Evolutionary conservation across 192 early-diverging fungal species (phyloP), one percentile per base, ranked within the genome.

Genomic region (Glomus cerebriforme): DNA sequence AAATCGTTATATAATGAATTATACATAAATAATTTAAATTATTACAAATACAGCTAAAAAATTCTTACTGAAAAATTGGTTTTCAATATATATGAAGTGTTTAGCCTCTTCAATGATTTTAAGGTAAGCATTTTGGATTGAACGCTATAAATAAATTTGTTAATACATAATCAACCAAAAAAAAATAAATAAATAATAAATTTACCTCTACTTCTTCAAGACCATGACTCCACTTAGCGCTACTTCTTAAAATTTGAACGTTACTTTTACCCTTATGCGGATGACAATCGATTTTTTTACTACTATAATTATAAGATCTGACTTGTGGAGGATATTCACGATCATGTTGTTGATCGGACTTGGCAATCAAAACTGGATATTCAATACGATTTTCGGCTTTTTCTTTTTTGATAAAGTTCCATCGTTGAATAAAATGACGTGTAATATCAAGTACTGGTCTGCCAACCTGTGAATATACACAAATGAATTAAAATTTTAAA

Each of bases 51-150:
- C 39, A 10, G 8, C 37, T 9, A 17, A 62, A 62, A 15, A 73
- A 43, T 29, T 73, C 88, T 79, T 88, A 90, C 89, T 90, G 83
- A 97, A 97, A 87, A 97, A 97, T 81, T 97, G 96, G 82, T 97
- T 96, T 82, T 97, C 96, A 74, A 97, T 96, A 84, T 97, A 97
- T n/a, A 97, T 86, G 83, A 92, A 96, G 79, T 97, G 95, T 79
- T 94, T 86, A 22, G 96, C 92, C 37, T 88, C 81, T 27, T 79
- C 79, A 82, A 97, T 97, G 67, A 87, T 85, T 59, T 90, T 85
- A 75, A 92, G 79, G 81, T 97, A 97, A 19, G 96, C 96, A 58
- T 90, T 93, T 65, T 92, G 89, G 73, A 97, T 96, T 15, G 92
- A 93, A 78, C 87, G 87, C 83, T 95, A 83, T 34, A 81, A 9